A percentile compares a stretch with the other conserved stretches of the same genome.
phyloP scores from a whole-genome alignment of 2,329 filamentous ascomycete species.

The Pyricularia pennisetigena region DNA sequence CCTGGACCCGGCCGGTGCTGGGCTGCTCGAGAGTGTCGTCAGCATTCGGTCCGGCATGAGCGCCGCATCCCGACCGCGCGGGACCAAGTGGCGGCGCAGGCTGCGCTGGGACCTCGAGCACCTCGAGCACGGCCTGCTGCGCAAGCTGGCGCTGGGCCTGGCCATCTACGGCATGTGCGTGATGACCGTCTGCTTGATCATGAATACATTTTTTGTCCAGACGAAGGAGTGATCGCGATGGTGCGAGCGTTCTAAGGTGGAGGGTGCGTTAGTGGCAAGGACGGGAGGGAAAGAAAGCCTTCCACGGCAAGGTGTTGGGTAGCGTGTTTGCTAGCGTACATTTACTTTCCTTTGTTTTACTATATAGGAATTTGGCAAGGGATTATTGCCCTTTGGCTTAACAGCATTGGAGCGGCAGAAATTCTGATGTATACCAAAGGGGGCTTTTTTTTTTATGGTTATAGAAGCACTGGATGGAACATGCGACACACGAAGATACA shows the following conservation, averaged over 20 bases:
- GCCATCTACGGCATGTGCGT: slow-evolving; percentile 77
- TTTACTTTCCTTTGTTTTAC: not conserved
- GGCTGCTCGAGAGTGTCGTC: slow-evolving; percentile 32
- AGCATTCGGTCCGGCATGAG: slow-evolving; percentile 33
- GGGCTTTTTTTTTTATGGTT: not conserved
- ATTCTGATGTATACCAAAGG: not conserved
- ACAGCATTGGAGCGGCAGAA: not conserved
- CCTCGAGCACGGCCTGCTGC: slow-evolving; percentile 54
- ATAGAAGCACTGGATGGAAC: not conserved
- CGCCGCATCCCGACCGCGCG: slow-evolving; percentile 28
- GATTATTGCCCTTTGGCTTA: not conserved
- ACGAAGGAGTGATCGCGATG: not conserved
- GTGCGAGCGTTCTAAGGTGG: not conserved
- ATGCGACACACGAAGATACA: not conserved
- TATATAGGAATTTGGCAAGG: not conserved
- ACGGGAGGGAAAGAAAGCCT: not conserved
- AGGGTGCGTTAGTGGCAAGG: not conserved
- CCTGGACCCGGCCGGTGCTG: slow-evolving; percentile 18
- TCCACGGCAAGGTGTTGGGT: too few species aligned
- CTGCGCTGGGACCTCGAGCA: slow-evolving; percentile 52
- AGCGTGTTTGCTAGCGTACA: not conserved
- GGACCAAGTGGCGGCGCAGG: slow-evolving; percentile 38
- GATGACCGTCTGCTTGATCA: slow-evolving; percentile 79
- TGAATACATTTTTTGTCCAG: slow-evolving; percentile 65
- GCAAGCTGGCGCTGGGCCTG: slow-evolving; percentile 64